These are phyloP conservation scores for Fusarium coicis DNA, from an alignment of 2,329 filamentous ascomycete species.

Conservation along the genomic window DNA sequence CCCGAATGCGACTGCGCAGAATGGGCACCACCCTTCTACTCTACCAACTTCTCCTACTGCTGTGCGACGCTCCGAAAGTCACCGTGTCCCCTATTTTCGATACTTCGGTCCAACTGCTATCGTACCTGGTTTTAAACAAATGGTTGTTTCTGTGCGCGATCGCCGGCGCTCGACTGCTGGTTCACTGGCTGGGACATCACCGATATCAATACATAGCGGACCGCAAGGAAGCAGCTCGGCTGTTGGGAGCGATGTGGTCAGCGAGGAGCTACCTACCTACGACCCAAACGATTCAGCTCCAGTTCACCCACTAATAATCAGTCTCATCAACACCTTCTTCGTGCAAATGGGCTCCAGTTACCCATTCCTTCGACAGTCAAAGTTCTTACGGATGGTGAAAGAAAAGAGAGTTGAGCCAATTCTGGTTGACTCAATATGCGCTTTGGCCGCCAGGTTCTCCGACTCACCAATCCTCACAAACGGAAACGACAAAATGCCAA, in stretches of 20 bases:
- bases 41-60: constrained; percentile 53
- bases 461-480: constrained; percentile 62
- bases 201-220: constrained; percentile 54
- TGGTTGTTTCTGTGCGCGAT: constrained; percentile 82
- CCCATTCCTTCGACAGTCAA: constrained; percentile 79
- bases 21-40: constrained; percentile 6
- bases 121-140: constrained; percentile 91
- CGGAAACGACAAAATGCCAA: constrained; percentile 59
- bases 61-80: constrained; percentile 62
- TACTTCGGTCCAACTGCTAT: constrained; percentile 94
- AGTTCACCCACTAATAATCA: constrained; percentile 78
- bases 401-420: constrained; percentile 87
- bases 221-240: constrained; percentile 53
- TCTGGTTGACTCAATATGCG: constrained; percentile 86
- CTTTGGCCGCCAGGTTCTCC: constrained; percentile 84
- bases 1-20: constrained; percentile 1
- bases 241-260: constrained; percentile 55
- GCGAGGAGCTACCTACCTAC: constrained; percentile 76
- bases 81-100: constrained; percentile 86
- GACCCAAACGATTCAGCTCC: constrained; percentile 76
- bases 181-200: constrained; percentile 66
- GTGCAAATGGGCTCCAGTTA: constrained; percentile 85
- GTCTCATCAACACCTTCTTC: constrained; percentile 85
- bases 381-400: constrained; percentile 79
- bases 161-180: constrained; percentile 68